These are phyloP conservation scores for Setomelanomma holmii DNA, from an alignment of 2,329 filamentous ascomycete genomes.

Conservation along the genomic window DNA sequence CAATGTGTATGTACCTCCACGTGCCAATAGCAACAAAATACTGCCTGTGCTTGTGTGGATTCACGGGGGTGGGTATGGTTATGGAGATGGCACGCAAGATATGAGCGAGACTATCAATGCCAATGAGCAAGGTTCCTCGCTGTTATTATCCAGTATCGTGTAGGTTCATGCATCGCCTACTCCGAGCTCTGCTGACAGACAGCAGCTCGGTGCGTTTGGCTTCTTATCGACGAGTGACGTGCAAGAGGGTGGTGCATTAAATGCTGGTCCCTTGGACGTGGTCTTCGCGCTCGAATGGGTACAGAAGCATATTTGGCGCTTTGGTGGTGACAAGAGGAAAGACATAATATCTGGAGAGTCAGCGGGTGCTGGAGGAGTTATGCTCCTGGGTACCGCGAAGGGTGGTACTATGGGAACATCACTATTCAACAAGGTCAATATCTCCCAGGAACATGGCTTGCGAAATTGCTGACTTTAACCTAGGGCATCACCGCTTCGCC, in stretches of 20 bases:
- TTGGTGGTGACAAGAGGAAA: constrained; percentile 27
- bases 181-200: neutral
- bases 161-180: constrained; percentile 20
- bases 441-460: constrained; percentile 7
- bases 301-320: constrained; percentile 51
- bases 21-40: constrained; percentile 18
- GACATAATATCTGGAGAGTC: constrained; percentile 48
- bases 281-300: constrained; percentile 60
- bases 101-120: constrained; percentile 54
- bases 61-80: constrained; percentile 46
- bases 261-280: constrained; percentile 56
- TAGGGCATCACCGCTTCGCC: constrained; percentile 52
- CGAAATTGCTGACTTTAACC: neutral
- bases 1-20: constrained; percentile 43
- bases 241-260: constrained; percentile 43
- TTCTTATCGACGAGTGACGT: constrained; percentile 51
- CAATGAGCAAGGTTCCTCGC: constrained; percentile 58
- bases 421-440: constrained; percentile 28
- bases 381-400: constrained; percentile 45
- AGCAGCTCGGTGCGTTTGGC: constrained; percentile 53
- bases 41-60: constrained; percentile 46
- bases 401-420: constrained; percentile 36
- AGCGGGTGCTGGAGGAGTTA: constrained; percentile 49
- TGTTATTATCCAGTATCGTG: constrained; percentile 60
- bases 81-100: constrained; percentile 49